Base-by-base conservation (phyloP, 2,329 filamentous ascomycete species). In the Fusarium duplospermum region DNA sequence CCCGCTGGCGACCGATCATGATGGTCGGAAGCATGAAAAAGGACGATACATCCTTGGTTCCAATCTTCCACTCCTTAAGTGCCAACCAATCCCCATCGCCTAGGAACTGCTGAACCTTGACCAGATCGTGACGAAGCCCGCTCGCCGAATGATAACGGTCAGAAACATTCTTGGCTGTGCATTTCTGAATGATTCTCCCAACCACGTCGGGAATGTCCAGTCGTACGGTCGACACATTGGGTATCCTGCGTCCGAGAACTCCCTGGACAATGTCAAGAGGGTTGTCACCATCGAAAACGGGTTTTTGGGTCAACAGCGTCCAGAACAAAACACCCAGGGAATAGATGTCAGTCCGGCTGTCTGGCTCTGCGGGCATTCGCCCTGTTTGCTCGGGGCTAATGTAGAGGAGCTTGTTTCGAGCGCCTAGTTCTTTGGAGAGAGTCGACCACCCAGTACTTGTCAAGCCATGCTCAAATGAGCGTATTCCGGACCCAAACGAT, bases 341-440 rank as follows among this genome's bases (percentile, higher is more conserved):
- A 84, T 98, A 98, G 35, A 98, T 97, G 82, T 98, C 96, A 18
- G 96, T 98, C 45, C 96, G 90, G 50, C 90, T 94, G 82, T 98
- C 96, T 2, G 96, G 96, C 81, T 98, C 95, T 4, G 94, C 94
- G 4, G 95, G 94, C 89, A 98, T 93, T 22, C 96, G 92, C 16
- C 96, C 96, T 3, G 96, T 98, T 85, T 98, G 96, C 80, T 98
- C 96, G 0, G 96, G 95, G 56, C 95, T 96, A 80, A 98, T 97
- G 80, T 94, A 98, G 61, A 95, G 91, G 22, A 98, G 86, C 82
- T 97, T 98, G 80, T 95, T 92, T 83, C 94, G 95, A 45, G 95
- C 94, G 3, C 95, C 95, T 9, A 95, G 84, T 81, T 98, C 94
- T 69, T 93, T 92, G 14, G 94, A 96, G 11, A 98, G 84, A 1